Evolutionary conservation across 345 rosid genomes (phyloP).

Genomic region (Melaleuca quinquenervia): DNA sequence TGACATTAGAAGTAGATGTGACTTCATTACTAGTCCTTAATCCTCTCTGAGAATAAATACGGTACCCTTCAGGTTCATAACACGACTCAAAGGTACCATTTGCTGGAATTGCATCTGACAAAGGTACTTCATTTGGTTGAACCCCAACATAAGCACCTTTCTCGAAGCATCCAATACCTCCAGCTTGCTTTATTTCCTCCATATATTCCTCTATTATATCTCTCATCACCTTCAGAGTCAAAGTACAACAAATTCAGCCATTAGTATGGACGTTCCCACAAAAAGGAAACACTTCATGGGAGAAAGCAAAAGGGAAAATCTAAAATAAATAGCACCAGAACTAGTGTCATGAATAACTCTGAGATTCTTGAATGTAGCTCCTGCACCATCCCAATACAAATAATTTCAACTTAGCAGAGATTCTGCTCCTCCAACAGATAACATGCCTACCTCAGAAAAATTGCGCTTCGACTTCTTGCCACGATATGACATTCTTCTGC

Average conservation of each 20-base stretch:
- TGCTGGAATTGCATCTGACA: constrained; percentile 2
- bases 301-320: not conserved
- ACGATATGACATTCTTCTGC: constrained; percentile 92
- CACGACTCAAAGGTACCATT: constrained; percentile 9
- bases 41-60: constrained; percentile 14
- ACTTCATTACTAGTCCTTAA: constrained; percentile 10
- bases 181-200: constrained; percentile 72
- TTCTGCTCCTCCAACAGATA: not conserved
- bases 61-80: constrained; percentile 3
- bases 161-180: constrained; percentile 84
- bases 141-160: constrained; percentile 29
- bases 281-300: not conserved
- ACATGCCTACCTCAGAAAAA: constrained; percentile 41
- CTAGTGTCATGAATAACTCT: not conserved
- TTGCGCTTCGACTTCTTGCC: constrained; percentile 88
- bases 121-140: constrained; percentile 11
- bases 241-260: not conserved
- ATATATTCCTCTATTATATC: constrained; percentile 82
- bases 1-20: not conserved
- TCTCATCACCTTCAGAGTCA: constrained; percentile 46
- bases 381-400: not conserved
- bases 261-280: not conserved
- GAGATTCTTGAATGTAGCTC: not conserved
- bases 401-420: not conserved
- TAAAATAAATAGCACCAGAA: not conserved